These are phyloP conservation scores for Amanita subjunquillea DNA, from an alignment of 768 basidiomycete species.

Conservation along the genomic window DNA sequence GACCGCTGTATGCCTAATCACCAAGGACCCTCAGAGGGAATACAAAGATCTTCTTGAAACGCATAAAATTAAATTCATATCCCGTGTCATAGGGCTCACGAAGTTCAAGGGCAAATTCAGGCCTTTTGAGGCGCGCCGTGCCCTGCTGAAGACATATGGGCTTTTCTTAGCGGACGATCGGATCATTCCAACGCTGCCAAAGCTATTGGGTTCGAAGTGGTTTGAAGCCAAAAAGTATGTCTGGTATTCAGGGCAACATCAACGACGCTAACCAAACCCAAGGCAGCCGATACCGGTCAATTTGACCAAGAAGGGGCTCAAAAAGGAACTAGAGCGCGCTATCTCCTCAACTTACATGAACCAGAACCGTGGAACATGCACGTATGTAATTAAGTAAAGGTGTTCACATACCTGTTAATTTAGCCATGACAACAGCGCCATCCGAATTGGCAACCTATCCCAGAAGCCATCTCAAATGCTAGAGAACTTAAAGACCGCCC, in stretches of 20 bases:
- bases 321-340: constrained; percentile 85
- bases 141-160: constrained; percentile 81
- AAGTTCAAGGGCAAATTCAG: constrained; percentile 95
- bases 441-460: constrained; percentile 71
- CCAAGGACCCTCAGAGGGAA: constrained; percentile 90
- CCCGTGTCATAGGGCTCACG: constrained; percentile 78
- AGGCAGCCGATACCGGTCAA: constrained; percentile 90
- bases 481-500: constrained; percentile 66
- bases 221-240: constrained; percentile 93
- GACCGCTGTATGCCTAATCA: constrained; percentile 79
- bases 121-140: constrained; percentile 71
- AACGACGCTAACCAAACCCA: constrained; percentile 5
- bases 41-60: constrained; percentile 88
- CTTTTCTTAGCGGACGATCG: constrained; percentile 92
- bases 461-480: constrained; percentile 67
- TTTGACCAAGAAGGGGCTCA: constrained; percentile 80
- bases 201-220: constrained; percentile 81
- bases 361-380: constrained; percentile 87
- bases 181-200: constrained; percentile 78
- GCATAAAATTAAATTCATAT: constrained; percentile 81
- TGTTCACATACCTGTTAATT: background rate
- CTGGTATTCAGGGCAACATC: background rate
- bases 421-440: constrained; percentile 38
- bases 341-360: constrained; percentile 94
- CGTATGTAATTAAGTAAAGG: constrained; percentile 40